A percentile compares a stretch with the other conserved stretches of the same genome.
Conservation (phyloP, 768 basidiomycete species). For the Trametes villosa region DNA sequence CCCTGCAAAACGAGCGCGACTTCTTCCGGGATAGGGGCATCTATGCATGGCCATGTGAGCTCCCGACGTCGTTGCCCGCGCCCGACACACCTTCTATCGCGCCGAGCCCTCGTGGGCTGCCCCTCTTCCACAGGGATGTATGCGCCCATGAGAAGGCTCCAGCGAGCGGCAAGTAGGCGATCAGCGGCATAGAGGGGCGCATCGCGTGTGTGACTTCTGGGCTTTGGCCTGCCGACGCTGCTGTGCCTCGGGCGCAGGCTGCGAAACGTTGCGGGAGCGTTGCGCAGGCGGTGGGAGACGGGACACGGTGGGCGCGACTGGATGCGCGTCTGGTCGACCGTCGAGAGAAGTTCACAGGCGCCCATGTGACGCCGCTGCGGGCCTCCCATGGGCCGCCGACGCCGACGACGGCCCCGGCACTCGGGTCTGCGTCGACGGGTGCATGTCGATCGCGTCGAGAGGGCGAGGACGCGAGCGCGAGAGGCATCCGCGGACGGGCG, state of each 20-base stretch:
- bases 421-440: neutral
- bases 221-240: neutral
- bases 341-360: neutral
- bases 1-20: no score
- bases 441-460: neutral
- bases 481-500: no score
- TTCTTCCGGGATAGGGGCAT: no score
- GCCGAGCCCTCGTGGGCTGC: neutral
- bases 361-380: neutral
- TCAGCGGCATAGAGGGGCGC: constrained; percentile 2
- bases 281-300: neutral
- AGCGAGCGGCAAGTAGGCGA: neutral
- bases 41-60: neutral
- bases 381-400: neutral
- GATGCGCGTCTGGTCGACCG: neutral
- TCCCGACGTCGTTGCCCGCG: neutral
- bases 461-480: no score
- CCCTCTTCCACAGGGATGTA: neutral
- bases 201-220: neutral
- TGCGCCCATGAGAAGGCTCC: constrained; percentile 19
- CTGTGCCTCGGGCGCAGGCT: neutral
- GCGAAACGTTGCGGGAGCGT: no score
- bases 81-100: neutral
- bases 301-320: neutral
- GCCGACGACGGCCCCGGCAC: neutral